Base-by-base conservation (phyloP, 306 rosid species). In the Luffa acutangula region DNA sequence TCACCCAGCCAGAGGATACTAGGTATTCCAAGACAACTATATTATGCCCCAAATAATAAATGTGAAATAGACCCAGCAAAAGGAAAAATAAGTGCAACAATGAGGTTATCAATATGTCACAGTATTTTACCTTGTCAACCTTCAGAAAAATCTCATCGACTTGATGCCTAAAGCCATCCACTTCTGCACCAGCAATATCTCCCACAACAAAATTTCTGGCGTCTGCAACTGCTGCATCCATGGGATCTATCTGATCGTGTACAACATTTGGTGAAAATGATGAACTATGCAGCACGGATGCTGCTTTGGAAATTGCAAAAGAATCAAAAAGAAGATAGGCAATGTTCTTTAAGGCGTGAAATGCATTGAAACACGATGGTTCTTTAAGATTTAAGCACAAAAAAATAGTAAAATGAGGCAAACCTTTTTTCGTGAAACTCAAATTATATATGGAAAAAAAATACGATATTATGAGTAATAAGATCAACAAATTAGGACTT, bases 51-150 rank as follows among this genome's bases (percentile, higher is more conserved):
- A 20, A 39, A 12, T 37, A 20, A 9, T 9, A n/a, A 42, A 39
- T 18, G 72, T 17, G 49, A 18, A 39, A 66, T 12, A 53, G 9
- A 76, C 9, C 58, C 5, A 46, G 11, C 41, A 20, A 46, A 71
- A 46, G 6, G 20, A 46, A 46, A 42, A 42, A 69, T 0, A 69
- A 20, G 34, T 42, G 17, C 53, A 69, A 43, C 75, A 43, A 43
- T 69, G 34, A 69, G 75, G 13, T 69, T 69, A 17, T 18, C 14
- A 17, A 18, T 41, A 69, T 43, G 43, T 42, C 14, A 34, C 42
- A 31, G 77, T 62, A 17, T 31, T 49, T 25, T 72, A 87, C 95
- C 93, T 84, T 84, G 42, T 87, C 93, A 82, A 90, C 97, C 70
- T 89, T 85, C 2, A 67, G 82, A 25, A 81, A 79, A 2, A 92